phyloP scores from a whole-genome alignment of 805 yeast species.

The Jamesozyma hellenica region DNA sequence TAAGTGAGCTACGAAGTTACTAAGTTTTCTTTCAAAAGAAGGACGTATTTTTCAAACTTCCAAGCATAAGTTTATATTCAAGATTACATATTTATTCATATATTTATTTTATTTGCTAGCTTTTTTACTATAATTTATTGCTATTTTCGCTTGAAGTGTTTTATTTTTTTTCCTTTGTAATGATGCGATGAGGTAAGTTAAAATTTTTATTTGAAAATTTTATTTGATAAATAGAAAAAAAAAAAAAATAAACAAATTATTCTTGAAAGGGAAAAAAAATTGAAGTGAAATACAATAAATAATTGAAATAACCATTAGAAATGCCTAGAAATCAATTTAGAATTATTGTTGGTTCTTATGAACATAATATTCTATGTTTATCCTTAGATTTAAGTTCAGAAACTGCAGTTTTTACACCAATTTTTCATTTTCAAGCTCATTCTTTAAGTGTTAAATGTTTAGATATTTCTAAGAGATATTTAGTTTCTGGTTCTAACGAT shows the following conservation, averaged over 20 bases:
- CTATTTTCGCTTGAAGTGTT: too few relatives aligned
- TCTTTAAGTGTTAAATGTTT: conserved; percentile 76
- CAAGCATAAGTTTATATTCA: too few relatives aligned
- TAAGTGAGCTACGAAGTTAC: neutral
- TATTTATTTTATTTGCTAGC: too few relatives aligned
- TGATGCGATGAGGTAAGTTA: neutral
- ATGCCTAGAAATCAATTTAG: conserved; percentile 43
- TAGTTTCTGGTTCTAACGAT: conserved; percentile 91
- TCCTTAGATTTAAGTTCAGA: conserved; percentile 50
- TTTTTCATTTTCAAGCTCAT: conserved; percentile 94
- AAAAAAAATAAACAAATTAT: too few relatives aligned
- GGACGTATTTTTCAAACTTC: too few relatives aligned
- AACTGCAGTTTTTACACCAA: conserved; percentile 73
- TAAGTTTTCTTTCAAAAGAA: too few relatives aligned
- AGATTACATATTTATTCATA: too few relatives aligned
- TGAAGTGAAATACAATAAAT: neutral
- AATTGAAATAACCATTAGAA: neutral
- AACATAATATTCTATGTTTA: conserved; percentile 80
- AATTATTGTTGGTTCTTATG: conserved; percentile 89
- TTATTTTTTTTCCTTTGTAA: neutral
- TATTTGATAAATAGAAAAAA: too few relatives aligned
- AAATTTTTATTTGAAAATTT: neutral
- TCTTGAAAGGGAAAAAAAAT: neutral
- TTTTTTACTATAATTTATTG: too few relatives aligned
- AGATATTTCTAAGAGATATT: conserved; percentile 71